A percentile compares a stretch with the other conserved stretches of the same genome.
These are phyloP conservation scores for Alternaria brassicae DNA, from an alignment of 2,329 filamentous ascomycete species.

Conservation along the genomic window DNA sequence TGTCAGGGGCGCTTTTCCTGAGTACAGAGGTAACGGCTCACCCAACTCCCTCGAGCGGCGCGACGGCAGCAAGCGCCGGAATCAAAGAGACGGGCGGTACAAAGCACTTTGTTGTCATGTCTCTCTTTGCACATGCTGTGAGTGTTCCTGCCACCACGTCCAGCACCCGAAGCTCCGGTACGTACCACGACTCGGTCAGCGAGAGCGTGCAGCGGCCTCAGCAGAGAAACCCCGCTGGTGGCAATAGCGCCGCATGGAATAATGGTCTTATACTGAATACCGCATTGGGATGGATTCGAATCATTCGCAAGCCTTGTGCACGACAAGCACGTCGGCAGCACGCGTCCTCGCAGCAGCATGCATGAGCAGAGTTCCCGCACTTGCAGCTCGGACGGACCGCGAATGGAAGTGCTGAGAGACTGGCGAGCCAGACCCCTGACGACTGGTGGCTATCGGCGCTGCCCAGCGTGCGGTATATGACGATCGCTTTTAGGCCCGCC, in stretches of 20 bases:
- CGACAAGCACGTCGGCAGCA: constrained; percentile 33
- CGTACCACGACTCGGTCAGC: constrained; percentile 35
- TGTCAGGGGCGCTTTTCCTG: constrained; percentile 35
- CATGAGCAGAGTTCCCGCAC: constrained; percentile 38
- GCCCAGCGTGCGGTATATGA: constrained; percentile 17
- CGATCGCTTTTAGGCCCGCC: constrained; percentile 18
- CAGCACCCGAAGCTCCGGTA: constrained; percentile 23
- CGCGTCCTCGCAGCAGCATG: constrained; percentile 37
- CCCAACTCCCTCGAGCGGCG: constrained; percentile 8
- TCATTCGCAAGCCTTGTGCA: constrained; percentile 40
- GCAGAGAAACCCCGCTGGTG: constrained; percentile 27
- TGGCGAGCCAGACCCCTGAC: constrained; percentile 25
- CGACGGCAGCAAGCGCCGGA: constrained; percentile 17
- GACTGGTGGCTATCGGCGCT: constrained; percentile 11
- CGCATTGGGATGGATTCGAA: constrained; percentile 35
- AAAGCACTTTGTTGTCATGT: constrained; percentile 4
- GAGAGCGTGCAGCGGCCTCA: constrained; percentile 17
- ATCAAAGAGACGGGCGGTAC: constrained; percentile 13
- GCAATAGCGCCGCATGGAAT: constrained; percentile 31
- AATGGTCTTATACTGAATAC: constrained; percentile 27
- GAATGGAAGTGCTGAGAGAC: constrained; percentile 25
- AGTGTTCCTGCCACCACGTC: constrained; percentile 7
- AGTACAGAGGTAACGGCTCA: constrained; percentile 27
- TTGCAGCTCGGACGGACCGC: constrained; percentile 27
- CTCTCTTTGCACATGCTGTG: background rate